These are phyloP conservation scores for Podospora tetraspora DNA, from an alignment of 495 filamentous ascomycete species.

Conservation along the genomic window DNA sequence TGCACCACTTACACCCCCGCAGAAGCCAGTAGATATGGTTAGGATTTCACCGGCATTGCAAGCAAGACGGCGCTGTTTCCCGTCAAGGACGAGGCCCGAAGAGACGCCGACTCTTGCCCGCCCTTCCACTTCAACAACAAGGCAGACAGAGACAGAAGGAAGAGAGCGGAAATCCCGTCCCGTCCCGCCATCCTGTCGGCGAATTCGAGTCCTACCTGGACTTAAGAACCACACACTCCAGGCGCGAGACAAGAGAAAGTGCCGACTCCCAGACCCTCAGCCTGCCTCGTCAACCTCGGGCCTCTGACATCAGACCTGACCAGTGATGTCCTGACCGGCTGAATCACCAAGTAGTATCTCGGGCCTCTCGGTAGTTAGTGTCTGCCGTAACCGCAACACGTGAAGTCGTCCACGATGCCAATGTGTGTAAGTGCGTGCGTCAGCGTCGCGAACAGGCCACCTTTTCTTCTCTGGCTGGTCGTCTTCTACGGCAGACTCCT, in stretches of 20 bases:
- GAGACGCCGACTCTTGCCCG: not conserved
- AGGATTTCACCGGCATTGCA: not conserved
- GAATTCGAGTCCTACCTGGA: not conserved
- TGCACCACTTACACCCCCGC: not conserved
- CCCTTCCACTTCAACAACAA: not conserved
- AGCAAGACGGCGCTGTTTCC: not conserved
- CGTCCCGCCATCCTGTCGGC: not conserved
- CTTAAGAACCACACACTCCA: not conserved
- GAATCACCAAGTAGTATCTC: not conserved
- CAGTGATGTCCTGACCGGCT: not conserved
- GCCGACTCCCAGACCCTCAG: not conserved
- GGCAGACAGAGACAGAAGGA: not conserved
- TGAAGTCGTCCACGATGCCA: not conserved
- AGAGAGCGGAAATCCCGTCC: not conserved
- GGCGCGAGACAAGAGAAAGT: not conserved
- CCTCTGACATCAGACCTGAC: not conserved
- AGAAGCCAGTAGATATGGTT: not conserved
- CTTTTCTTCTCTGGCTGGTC: not conserved
- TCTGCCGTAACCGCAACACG: not conserved
- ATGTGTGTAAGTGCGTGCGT: not conserved
- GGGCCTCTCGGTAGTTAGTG: not conserved
- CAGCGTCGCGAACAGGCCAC: not conserved
- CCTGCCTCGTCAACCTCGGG: not conserved
- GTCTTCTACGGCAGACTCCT: not conserved
- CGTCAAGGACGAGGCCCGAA: not conserved